A percentile compares a stretch with the other conserved stretches of the same genome.
phyloP scores from a whole-genome alignment of 2,329 filamentous ascomycete species.

The Fusarium graminum region DNA sequence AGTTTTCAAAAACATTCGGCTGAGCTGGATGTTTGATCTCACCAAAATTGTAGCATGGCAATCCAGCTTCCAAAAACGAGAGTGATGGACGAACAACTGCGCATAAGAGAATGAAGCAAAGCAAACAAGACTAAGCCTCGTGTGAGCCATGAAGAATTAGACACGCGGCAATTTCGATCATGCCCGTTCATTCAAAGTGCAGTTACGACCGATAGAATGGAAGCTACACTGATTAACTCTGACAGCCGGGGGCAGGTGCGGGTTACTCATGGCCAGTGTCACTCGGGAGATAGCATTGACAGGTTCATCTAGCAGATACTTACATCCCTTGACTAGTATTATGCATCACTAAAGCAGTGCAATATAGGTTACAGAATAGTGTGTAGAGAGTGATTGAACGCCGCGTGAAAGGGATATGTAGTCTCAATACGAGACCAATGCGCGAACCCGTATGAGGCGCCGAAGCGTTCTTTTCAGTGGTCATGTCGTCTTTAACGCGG shows the following conservation, averaged over 20 bases:
- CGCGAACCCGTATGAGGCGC: constrained; percentile 34
- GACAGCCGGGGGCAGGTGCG: constrained; percentile 23
- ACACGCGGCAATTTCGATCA: constrained; percentile 10
- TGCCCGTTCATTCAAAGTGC: neutral
- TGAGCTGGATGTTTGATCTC: constrained; percentile 15
- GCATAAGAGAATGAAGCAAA: constrained; percentile 8
- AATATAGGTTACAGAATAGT: neutral
- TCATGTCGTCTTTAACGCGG: neutral
- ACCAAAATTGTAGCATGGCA: constrained; percentile 40
- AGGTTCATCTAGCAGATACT: neutral
- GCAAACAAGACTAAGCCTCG: constrained; percentile 6
- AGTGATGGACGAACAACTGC: constrained; percentile 16
- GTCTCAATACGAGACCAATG: constrained; percentile 26
- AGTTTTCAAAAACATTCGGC: constrained; percentile 23
- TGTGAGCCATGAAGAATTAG: neutral
- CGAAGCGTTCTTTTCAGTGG: constrained; percentile 1
- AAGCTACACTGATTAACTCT: constrained; percentile 12
- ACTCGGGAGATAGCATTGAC: constrained; percentile 6
- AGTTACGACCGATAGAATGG: constrained; percentile 7
- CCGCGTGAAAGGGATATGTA: neutral
- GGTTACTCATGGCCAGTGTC: constrained; percentile 13
- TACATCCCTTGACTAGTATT: neutral
- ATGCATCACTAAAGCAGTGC: neutral
- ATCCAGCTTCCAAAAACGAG: constrained; percentile 41
- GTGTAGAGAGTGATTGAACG: neutral